Evolutionary conservation across 2,329 filamentous ascomycete species (phyloP), one percentile per base, ranked within the genome.

Genomic region (Arthrobotrys pseudoclavata): DNA sequence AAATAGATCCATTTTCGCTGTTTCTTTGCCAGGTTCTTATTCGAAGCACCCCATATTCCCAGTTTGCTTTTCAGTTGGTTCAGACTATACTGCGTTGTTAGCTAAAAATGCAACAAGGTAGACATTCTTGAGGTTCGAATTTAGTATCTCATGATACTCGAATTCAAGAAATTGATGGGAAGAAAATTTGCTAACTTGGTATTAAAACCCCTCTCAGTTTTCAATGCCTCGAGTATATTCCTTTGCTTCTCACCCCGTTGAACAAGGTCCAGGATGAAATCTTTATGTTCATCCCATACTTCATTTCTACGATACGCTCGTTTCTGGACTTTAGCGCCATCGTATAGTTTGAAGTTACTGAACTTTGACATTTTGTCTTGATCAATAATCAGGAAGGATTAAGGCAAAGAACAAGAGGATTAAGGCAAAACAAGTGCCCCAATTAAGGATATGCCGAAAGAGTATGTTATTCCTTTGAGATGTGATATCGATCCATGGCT

Each of bases 31-130:
- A 76, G 37, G 18, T 76, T 76, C 42, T 53, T 69, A 22, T 40
- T 76, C 18, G 71, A 76, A n/a, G 29, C 31, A 1, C 71, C 64
- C 71, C 71, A 76, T 29, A 69, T 64, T 10, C 37, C 60, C 48
- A 76, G n/a, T 42, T 69, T 67, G 18, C 63, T 52, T 52, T 76
- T 76, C 57, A 76, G 18, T 12, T 76, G 71, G 31, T 76, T 76
- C 26, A 68, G 12, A 15, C 71, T 76, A 45, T 22, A 52, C 37
- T 45, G 71, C 26, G 64, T 69, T 69, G 55, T 76, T 42, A 69
- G 55, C 18, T 26, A 18, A 57, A 48, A 31, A 42, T 69, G 12
- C 63, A 69, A 76, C 64, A 61, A 62, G 15, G 15, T 12, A 4
- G 26, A 29, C 7, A 7, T 29, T 29, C 26, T 29, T 7, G 26